Percentiles rank a stretch among this genome's conserved stretches.
phyloP scores from a whole-genome alignment of 345 rosid species.

The Syzygium aqueum region DNA sequence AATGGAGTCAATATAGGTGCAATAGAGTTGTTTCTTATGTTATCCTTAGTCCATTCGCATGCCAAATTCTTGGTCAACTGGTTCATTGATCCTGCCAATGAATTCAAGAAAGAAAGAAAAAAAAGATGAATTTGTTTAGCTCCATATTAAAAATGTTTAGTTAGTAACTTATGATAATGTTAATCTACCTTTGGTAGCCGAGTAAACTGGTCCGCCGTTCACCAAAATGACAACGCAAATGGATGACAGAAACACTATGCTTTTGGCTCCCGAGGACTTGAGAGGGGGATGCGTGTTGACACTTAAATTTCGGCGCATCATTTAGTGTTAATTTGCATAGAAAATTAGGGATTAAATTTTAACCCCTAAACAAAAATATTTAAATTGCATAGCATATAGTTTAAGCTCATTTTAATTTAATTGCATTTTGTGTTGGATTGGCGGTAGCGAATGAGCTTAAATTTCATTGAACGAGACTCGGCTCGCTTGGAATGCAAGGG shows the following conservation, averaged over 20 bases:
- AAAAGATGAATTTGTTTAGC: not conserved
- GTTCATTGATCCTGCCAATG: conserved; percentile 35
- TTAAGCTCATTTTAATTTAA: too few species aligned
- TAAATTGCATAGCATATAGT: too few species aligned
- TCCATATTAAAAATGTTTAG: not conserved
- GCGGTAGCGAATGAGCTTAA: too few species aligned
- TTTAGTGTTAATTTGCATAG: too few species aligned
- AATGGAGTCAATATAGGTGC: conserved; percentile 38
- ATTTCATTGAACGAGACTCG: too few species aligned
- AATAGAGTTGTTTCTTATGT: conserved; percentile 47
- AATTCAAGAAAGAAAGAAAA: not conserved
- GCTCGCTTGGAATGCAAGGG: too few species aligned
- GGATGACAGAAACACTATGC: conserved; percentile 46
- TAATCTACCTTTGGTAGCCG: conserved; percentile 25
- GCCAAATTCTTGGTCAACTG: conserved; percentile 48
- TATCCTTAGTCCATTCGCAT: conserved; percentile 69
- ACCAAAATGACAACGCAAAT: conserved; percentile 13
- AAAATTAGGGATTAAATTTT: too few species aligned
- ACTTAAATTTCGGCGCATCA: too few species aligned
- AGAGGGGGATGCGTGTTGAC: conserved; percentile 44
- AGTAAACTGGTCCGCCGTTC: conserved; percentile 21
- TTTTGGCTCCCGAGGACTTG: conserved; percentile 35
- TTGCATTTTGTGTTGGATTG: too few species aligned
- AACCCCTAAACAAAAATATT: too few species aligned
- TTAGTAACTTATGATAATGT: not conserved